These are phyloP conservation scores for Knufia petricola DNA, from an alignment of 2,329 filamentous ascomycete genomes.

Conservation along the genomic window DNA sequence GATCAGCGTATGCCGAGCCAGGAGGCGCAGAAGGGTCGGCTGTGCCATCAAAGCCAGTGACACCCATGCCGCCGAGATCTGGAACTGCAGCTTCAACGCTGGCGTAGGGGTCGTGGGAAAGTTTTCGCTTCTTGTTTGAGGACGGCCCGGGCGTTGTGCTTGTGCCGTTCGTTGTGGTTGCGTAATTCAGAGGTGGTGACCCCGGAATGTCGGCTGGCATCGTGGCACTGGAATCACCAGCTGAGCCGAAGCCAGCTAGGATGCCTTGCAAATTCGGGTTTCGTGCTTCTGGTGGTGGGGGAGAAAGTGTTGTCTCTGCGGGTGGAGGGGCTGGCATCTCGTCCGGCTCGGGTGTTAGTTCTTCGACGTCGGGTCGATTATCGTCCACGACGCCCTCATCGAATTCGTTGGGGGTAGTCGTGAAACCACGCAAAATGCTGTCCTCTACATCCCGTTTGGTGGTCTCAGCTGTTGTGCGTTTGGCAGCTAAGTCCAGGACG, in stretches of 20 bases:
- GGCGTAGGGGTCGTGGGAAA: conserved; percentile 28
- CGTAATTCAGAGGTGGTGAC: conserved; percentile 2
- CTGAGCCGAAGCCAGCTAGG: conserved; percentile 15
- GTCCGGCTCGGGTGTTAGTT: conserved; percentile 21
- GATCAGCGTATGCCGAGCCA: background rate
- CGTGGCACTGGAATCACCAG: conserved; percentile 9
- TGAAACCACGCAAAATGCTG: conserved; percentile 74
- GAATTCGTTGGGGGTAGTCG: conserved; percentile 28
- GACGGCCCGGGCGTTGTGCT: conserved; percentile 21
- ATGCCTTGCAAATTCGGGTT: conserved; percentile 19
- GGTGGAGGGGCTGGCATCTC: background rate
- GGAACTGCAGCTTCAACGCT: conserved; percentile 38
- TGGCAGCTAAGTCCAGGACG: conserved; percentile 53
- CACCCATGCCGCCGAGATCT: conserved; percentile 22
- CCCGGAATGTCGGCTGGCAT: background rate
- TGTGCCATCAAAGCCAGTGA: conserved; percentile 15
- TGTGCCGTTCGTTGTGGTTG: conserved; percentile 10
- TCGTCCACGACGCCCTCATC: conserved; percentile 29
- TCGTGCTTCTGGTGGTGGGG: conserved; percentile 2
- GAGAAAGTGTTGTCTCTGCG: background rate
- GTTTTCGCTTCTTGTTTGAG: conserved; percentile 38
- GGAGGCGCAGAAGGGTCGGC: background rate
- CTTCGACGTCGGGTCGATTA: conserved; percentile 21
- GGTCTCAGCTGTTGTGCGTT: conserved; percentile 62
- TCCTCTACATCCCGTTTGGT: conserved; percentile 87